Conservation (phyloP, 2,329 filamentous ascomycete species). For the Epichloe festucae region DNA sequence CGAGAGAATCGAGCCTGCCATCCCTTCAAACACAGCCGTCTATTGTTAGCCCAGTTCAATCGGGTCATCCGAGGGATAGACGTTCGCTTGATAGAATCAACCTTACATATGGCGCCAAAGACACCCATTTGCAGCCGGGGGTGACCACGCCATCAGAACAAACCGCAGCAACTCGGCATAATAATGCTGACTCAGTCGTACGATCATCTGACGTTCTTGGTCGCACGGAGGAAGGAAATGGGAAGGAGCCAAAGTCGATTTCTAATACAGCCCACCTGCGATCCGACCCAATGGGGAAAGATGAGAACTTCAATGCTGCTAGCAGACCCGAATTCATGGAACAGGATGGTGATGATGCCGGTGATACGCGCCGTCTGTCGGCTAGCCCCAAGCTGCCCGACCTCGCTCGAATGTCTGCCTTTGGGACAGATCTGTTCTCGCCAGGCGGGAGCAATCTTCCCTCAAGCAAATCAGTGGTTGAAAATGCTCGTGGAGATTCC, state of each 20-base stretch:
- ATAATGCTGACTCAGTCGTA: background rate
- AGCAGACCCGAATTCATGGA: background rate
- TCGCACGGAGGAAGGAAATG: constrained; percentile 53
- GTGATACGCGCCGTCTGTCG: constrained; percentile 22
- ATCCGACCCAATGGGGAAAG: background rate
- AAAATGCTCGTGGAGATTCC: background rate
- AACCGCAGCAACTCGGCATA: background rate
- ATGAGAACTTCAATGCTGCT: background rate
- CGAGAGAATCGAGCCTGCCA: constrained; percentile 4
- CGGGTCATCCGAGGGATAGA: background rate
- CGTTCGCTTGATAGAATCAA: constrained; percentile 1
- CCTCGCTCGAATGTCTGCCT: constrained; percentile 44
- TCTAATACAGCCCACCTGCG: background rate
- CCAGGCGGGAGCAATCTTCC: constrained; percentile 1
- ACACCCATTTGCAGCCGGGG: background rate
- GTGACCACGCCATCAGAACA: background rate
- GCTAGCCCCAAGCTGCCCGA: constrained; percentile 46
- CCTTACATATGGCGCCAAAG: background rate
- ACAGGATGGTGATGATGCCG: background rate
- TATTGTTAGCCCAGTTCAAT: background rate
- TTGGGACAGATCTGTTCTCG: constrained; percentile 46
- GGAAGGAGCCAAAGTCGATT: constrained; percentile 32
- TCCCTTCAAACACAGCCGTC: constrained; percentile 5
- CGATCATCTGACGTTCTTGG: constrained; percentile 63
- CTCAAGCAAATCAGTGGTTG: background rate